A percentile compares a stretch with the other conserved stretches of the same genome.
Conservation (phyloP, 2,329 filamentous ascomycete genomes). For the Torrubiella hemipterigena region DNA sequence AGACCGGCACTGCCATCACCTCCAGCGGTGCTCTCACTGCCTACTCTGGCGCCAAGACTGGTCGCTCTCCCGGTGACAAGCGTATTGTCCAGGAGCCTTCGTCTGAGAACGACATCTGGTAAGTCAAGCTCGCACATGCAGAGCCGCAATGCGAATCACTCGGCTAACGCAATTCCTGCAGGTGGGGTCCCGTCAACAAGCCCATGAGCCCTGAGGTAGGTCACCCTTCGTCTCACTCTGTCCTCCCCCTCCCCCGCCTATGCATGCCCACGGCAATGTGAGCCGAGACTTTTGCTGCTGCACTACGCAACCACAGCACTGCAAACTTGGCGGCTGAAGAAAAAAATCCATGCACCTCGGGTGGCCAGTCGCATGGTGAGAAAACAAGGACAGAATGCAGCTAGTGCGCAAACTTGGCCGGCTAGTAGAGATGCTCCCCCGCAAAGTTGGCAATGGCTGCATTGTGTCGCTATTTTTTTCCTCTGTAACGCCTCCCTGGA, state of each 20-base stretch:
- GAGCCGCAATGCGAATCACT: slow-evolving; percentile 2
- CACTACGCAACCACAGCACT: not conserved
- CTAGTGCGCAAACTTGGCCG: too few species aligned
- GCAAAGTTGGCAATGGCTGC: too few species aligned
- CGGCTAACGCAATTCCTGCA: slow-evolving; percentile 19
- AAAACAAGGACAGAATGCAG: too few species aligned
- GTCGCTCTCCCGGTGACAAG: slow-evolving; percentile 94
- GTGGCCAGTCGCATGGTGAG: too few species aligned
- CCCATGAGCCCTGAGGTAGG: slow-evolving; percentile 91
- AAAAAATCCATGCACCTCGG: too few species aligned
- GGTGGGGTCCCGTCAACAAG: slow-evolving; percentile 98
- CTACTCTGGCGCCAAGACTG: slow-evolving; percentile 97
- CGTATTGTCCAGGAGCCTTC: slow-evolving; percentile 84
- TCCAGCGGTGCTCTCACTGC: slow-evolving; percentile 89
- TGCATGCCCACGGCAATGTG: slow-evolving; percentile 6
- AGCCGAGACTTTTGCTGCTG: slow-evolving; percentile 5
- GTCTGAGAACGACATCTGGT: slow-evolving; percentile 88
- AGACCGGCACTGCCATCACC: slow-evolving; percentile 94
- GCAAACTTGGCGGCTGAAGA: too few species aligned
- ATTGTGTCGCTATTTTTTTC: too few species aligned
- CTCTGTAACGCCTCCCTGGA: too few species aligned
- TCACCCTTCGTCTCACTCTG: slow-evolving; percentile 7
- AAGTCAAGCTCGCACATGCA: slow-evolving; percentile 14
- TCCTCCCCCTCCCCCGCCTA: too few species aligned
- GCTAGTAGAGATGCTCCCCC: too few species aligned